Percentiles rank a stretch among this genome's conserved stretches.
Conservation (phyloP, 164 flowering plant species). For the Sedum album region DNA sequence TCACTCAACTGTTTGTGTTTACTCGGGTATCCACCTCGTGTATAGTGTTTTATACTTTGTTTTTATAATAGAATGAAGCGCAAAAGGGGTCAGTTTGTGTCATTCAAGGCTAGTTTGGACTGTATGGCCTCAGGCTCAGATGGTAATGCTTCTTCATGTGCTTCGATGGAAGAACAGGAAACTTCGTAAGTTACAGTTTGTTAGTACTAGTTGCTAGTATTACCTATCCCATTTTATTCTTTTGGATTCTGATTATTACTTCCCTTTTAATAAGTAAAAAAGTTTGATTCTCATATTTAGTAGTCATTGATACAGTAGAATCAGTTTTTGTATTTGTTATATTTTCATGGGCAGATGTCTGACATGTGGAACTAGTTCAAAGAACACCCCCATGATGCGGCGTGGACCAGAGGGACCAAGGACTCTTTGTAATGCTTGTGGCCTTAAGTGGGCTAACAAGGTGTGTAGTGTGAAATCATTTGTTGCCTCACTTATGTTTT, state of each 20-base stretch:
- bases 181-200: conserved; percentile 19
- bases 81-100: conserved; percentile 52
- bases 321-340: too few species aligned
- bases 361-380: conserved; percentile 55
- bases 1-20: not conserved
- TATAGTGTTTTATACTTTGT: not conserved
- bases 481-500: not conserved
- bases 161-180: conserved; percentile 28
- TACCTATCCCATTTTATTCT: too few species aligned
- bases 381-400: conserved; percentile 68
- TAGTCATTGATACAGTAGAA: too few species aligned
- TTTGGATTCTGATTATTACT: too few species aligned
- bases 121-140: conserved; percentile 7
- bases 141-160: conserved; percentile 24
- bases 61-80: conserved; percentile 40
- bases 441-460: conserved; percentile 63
- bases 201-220: not conserved
- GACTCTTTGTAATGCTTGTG: conserved; percentile 67
- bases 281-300: too few species aligned
- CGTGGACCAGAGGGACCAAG: conserved; percentile 64
- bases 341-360: conserved; percentile 25
- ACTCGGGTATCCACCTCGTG: not conserved
- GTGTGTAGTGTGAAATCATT: conserved; percentile 15
- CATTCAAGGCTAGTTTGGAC: conserved; percentile 32
- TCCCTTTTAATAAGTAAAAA: too few species aligned